Evolutionary conservation across 1,284 basidiomycete genomes (phyloP), one percentile per base, ranked within the genome.

Genomic region (Termitomyces sp.): DNA sequence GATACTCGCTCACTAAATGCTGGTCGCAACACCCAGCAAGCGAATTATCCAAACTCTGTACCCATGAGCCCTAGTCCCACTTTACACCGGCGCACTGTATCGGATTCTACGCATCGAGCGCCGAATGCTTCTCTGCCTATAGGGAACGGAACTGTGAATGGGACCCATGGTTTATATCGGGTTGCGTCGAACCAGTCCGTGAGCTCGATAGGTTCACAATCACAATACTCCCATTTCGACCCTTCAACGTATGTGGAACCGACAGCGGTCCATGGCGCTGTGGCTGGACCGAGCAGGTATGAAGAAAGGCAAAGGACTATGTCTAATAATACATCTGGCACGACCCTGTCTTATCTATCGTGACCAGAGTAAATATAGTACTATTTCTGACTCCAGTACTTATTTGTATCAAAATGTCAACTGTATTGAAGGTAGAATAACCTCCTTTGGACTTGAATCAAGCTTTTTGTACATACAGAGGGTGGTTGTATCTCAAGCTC

Each of bases 161-260:
- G 14, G 16, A 30, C 5, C 31, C 33, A 44, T 21, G 14, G 21
- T 24, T 46, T 53, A 24, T n/a, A 44, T 11, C 51, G 46, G n/a
- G 26, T 33, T 18, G 14, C 51, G 11, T 53, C 51, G 5, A 48
- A 44, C 18, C 51, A 43, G 33, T 53, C 51, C 6, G 48, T 48
- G 19, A 44, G 16, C 7, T 53, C 51, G 8, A 10, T 43, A 5
- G 46, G 38, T 37, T 53, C 51, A 9, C 13, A 53, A 48, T 37
- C 51, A 5, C 46, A 39, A 42, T 53, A 53, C 19, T 21, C 46
- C 11, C 45, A 13, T 38, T 53, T 44, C 16, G 34, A 53, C 18
- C 51, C 51, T 5, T 26, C 5, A 5, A 33, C 46, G 14, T 53
- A 53, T 46, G 19, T 37, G 33, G 51, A 53, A 18, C 51, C 51